phyloP scores from a whole-genome alignment of 1,284 basidiomycete species.

The Cryptococcus sp. region DNA sequence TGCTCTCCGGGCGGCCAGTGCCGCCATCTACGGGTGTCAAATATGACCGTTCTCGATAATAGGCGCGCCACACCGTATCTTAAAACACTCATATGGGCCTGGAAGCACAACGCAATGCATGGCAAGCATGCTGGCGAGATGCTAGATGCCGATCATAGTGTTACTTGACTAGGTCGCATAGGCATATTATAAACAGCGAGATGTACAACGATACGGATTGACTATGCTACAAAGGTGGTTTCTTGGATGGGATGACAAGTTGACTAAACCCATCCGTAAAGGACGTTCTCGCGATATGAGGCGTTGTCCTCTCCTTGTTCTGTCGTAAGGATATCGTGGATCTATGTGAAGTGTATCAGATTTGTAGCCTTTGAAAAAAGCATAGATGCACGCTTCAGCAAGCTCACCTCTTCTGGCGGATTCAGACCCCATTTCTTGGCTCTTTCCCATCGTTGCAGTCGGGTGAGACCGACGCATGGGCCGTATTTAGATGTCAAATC shows the following conservation, averaged over 20 bases:
- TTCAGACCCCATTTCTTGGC: conserved; percentile 76
- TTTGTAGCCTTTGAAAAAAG: neutral
- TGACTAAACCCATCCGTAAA: conserved; percentile 49
- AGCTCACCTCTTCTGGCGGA: conserved; percentile 73
- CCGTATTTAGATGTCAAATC: conserved; percentile 82
- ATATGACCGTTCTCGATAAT: too few relatives aligned
- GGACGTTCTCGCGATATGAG: conserved; percentile 59
- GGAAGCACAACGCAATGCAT: too few relatives aligned
- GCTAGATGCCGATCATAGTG: too few relatives aligned
- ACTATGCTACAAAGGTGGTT: neutral
- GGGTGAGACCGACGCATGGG: conserved; percentile 77
- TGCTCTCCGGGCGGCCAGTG: too few relatives aligned
- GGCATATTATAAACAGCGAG: neutral
- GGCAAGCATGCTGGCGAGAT: too few relatives aligned
- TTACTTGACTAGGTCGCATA: too few relatives aligned
- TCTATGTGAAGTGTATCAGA: conserved; percentile 54
- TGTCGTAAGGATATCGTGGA: conserved; percentile 70
- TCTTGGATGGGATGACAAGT: neutral
- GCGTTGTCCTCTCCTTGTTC: conserved; percentile 58
- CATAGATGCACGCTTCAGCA: neutral
- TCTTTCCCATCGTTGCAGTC: conserved; percentile 85
- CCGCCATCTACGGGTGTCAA: too few relatives aligned
- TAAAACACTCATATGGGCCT: too few relatives aligned
- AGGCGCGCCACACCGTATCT: too few relatives aligned
- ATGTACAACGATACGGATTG: neutral